Base-by-base conservation (phyloP, 1,284 basidiomycete species). In the Rhizopogon parksii region DNA sequence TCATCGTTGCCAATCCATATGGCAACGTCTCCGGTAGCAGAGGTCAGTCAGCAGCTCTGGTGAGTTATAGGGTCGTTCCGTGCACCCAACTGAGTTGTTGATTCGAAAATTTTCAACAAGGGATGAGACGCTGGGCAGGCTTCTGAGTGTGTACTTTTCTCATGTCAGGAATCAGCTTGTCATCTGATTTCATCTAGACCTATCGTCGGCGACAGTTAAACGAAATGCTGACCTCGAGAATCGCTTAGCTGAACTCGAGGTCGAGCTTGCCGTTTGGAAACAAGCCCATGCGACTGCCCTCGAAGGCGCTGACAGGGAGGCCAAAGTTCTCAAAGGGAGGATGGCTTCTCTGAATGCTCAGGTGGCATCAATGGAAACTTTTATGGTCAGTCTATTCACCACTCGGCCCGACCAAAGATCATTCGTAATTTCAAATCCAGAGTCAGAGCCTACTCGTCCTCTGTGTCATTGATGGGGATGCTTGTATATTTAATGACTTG, bases 401-500 rank as follows among this genome's bases (percentile, higher is more conserved):
- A 7, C n/a, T 30, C 15, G 6, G 43, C 8, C 4, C 12, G 4
- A 34, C 40, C 35, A 8, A 8, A 32, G 5, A 39, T 48, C 2
- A 37, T 42, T 48, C 64, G 40, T 7, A 6, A 51, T 47, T 47
- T 15, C 27, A 30, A 12, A 34, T 53, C 51, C 60, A 85, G 82
- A 76, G 73, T 55, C 77, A 81, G 66, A 75, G 76, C 53, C 75
- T 80, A 32, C 74, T 89, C 56, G 80, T 88, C 48, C 72, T 87
- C 54, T 87, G 84, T 59, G 76, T 85, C 55, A 76, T 90, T 58
- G 83, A 90, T 57, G 86, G 84, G 34, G 80, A 88, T 62, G 75
- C 78, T 40, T 80, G 80, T 58, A 68, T 87, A 55, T 90, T 90
- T 69, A 71, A 73, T 50, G 72, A 71, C 46, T 68, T 75, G 27